Evolutionary conservation across 2,329 filamentous ascomycete genomes (phyloP).

Genomic region (Aspergillus quadricinctus): DNA sequence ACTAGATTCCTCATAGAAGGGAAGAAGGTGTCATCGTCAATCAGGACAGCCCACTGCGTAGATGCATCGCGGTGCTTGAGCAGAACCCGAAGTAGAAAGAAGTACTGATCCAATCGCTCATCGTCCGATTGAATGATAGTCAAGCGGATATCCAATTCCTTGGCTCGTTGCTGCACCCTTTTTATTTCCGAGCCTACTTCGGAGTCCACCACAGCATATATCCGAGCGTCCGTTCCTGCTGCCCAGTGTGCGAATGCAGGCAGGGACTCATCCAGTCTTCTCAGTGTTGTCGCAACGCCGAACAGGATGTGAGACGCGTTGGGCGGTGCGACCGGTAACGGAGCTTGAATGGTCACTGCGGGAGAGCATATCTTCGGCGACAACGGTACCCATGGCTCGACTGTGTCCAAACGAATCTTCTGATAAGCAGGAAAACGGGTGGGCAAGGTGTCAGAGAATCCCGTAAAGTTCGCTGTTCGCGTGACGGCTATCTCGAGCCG

Average conservation of each 20-base stretch:
- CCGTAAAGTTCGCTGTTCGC: slow-evolving; percentile 15
- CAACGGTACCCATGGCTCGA: slow-evolving; percentile 11
- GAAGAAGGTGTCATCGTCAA: slow-evolving; percentile 60
- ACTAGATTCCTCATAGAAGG: slow-evolving; percentile 48
- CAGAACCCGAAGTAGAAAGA: slow-evolving; percentile 46
- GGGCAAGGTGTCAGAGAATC: slow-evolving; percentile 11
- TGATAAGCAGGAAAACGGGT: slow-evolving; percentile 9
- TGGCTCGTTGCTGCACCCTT: slow-evolving; percentile 18
- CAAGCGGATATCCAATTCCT: slow-evolving; percentile 36
- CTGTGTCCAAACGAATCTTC: slow-evolving; percentile 18
- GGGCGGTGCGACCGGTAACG: slow-evolving; percentile 6
- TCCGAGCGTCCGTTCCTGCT: slow-evolving; percentile 41
- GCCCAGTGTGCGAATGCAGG: slow-evolving; percentile 52
- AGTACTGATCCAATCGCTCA: slow-evolving; percentile 45
- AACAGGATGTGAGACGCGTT: slow-evolving; percentile 49
- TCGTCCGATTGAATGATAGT: slow-evolving; percentile 17
- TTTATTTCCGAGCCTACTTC: slow-evolving; percentile 16
- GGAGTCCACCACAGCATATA: slow-evolving; percentile 47
- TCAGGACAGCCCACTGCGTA: slow-evolving; percentile 50
- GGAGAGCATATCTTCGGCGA: slow-evolving; percentile 10
- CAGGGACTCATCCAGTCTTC: slow-evolving; percentile 46
- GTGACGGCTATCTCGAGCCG: slow-evolving; percentile 15
- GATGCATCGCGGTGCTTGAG: slow-evolving; percentile 35
- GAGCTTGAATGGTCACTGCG: slow-evolving; percentile 15
- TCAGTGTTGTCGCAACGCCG: slow-evolving; percentile 49